These are phyloP conservation scores for Mucuna pruriens DNA, from an alignment of 306 rosid genomes.

Conservation along the genomic window DNA sequence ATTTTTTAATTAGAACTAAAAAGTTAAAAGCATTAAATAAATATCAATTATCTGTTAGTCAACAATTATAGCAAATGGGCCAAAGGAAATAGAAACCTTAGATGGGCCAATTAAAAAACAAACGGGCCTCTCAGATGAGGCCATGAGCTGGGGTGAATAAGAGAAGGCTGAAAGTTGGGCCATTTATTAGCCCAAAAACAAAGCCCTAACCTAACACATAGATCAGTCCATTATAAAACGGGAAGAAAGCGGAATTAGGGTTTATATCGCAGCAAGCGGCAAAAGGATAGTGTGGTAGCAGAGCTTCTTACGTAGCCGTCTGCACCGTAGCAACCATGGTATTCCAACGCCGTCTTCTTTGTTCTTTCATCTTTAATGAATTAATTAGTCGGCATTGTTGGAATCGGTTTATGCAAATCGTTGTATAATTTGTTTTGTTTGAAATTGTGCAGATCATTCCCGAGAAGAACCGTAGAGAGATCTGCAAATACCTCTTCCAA, in stretches of 20 bases:
- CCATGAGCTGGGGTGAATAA: no score
- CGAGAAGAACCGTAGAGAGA: constrained; percentile 76
- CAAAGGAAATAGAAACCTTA: not conserved
- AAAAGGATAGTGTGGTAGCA: not conserved
- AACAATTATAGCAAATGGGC: not conserved
- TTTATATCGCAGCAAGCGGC: constrained; percentile 15
- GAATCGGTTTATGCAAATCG: not conserved
- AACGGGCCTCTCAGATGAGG: not conserved
- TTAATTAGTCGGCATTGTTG: not conserved
- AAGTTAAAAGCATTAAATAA: not conserved
- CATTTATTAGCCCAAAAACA: not conserved
- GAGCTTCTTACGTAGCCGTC: not conserved
- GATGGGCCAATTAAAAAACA: not conserved
- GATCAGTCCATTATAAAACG: not conserved
- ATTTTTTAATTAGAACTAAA: not conserved
- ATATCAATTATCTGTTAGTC: not conserved
- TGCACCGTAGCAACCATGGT: constrained; percentile 39
- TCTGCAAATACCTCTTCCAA: constrained; percentile 79
- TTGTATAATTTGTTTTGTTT: not conserved
- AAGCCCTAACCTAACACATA: not conserved
- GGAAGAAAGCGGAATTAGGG: constrained; percentile 8
- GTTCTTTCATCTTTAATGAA: not conserved
- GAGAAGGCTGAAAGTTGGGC: not conserved
- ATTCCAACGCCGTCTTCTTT: not conserved
- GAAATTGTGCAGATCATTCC: constrained; percentile 58